Evolutionary conservation across 169 alveolate species (phyloP).

Genomic region (Theileria equi): DNA sequence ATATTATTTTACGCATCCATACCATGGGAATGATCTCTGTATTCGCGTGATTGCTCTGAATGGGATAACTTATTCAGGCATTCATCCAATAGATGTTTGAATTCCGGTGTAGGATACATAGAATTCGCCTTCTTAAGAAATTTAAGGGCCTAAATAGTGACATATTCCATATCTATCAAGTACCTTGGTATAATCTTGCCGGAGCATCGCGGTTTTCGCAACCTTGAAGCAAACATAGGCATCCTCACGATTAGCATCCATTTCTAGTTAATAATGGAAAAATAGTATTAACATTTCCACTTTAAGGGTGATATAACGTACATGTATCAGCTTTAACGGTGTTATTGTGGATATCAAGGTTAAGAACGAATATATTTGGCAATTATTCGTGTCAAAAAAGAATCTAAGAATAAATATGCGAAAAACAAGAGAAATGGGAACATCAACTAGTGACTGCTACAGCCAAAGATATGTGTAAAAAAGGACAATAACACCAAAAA

Average conservation of each 20-base stretch:
- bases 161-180: background rate
- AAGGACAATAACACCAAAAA: too few species aligned
- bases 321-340: too few species aligned
- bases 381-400: too few species aligned
- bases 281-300: too few species aligned
- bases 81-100: slow-evolving; percentile 26
- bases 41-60: background rate
- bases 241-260: slow-evolving; percentile 79
- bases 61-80: slow-evolving; percentile 10
- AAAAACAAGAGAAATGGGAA: too few species aligned
- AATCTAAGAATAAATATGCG: too few species aligned
- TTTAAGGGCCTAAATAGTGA: slow-evolving; percentile 64
- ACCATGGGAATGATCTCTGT: background rate
- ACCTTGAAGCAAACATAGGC: slow-evolving; percentile 68
- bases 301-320: too few species aligned
- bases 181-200: slow-evolving; percentile 69
- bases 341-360: background rate
- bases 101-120: slow-evolving; percentile 74
- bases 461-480: too few species aligned
- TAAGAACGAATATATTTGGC: too few species aligned
- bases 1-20: background rate
- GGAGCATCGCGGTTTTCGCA: slow-evolving; percentile 66
- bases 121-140: slow-evolving; percentile 67
- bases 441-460: too few species aligned
- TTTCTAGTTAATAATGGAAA: too few species aligned